A percentile compares a stretch with the other conserved stretches of the same genome.
Evolutionary conservation across 1,139 yeast genomes (phyloP).

Genomic region (Yamadazyma pseudoaaseri): DNA sequence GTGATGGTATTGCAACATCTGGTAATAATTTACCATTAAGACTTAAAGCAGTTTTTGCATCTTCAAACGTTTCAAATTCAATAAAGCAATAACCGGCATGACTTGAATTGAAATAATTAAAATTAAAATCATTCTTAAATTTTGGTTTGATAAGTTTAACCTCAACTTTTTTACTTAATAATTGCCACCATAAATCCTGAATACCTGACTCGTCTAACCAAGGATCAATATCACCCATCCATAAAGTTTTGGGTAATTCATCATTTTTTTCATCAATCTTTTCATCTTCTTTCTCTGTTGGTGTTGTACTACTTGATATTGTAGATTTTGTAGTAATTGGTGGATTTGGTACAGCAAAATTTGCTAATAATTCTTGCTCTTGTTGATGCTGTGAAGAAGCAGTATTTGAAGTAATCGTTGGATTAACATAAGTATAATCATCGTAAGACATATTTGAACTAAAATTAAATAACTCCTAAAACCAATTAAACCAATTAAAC

Average conservation of each 20-base stretch:
- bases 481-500: slow-evolving; percentile 1
- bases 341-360: slow-evolving; percentile 43
- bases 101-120: slow-evolving; percentile 12
- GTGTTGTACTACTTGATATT: neutral
- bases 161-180: slow-evolving; percentile 38
- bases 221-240: slow-evolving; percentile 85
- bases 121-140: slow-evolving; percentile 23
- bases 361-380: slow-evolving; percentile 42
- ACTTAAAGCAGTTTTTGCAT: slow-evolving; percentile 63
- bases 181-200: slow-evolving; percentile 57
- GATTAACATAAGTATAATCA: slow-evolving; percentile 4
- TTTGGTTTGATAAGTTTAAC: slow-evolving; percentile 57
- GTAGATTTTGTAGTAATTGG: slow-evolving; percentile 26
- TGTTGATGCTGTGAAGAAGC: slow-evolving; percentile 48
- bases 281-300: neutral
- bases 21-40: slow-evolving; percentile 68
- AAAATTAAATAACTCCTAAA: neutral
- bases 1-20: slow-evolving; percentile 49
- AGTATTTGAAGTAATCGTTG: slow-evolving; percentile 22
- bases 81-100: slow-evolving; percentile 77
- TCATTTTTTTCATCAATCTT: slow-evolving; percentile 9
- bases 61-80: slow-evolving; percentile 60
- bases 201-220: slow-evolving; percentile 66
- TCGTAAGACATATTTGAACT: slow-evolving; percentile 2
- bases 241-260: slow-evolving; percentile 45